Conservation (phyloP, 2,329 filamentous ascomycete species). For the Macroventuria anomochaeta region DNA sequence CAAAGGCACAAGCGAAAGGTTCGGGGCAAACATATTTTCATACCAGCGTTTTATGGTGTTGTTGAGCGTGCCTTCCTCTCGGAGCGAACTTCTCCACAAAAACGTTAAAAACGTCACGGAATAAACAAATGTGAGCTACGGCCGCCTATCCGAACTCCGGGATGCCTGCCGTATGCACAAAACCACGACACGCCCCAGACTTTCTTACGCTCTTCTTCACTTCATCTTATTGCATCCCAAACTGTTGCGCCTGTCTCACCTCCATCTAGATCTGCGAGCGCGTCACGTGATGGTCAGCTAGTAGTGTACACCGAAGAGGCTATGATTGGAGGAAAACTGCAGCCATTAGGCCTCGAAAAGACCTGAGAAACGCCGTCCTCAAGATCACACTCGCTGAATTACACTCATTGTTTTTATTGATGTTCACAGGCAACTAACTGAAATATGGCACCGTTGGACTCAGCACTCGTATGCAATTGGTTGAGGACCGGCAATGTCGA, state of each 20-base stretch:
- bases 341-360: neutral
- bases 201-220: neutral
- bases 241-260: neutral
- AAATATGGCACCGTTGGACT: neutral
- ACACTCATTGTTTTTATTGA: neutral
- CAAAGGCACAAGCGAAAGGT: too few species aligned
- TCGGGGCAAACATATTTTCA: too few species aligned
- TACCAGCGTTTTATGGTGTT: neutral
- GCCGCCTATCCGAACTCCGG: constrained; percentile 8
- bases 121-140: constrained; percentile 1
- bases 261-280: neutral
- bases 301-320: neutral
- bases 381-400: neutral
- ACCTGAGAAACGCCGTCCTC: neutral
- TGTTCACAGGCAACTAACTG: neutral
- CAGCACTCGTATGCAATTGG: neutral
- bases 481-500: neutral
- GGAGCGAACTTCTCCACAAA: neutral
- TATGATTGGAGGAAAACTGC: neutral
- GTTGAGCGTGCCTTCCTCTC: neutral
- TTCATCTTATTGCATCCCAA: neutral
- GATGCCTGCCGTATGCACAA: constrained; percentile 1
- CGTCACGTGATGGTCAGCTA: neutral
- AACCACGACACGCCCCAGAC: constrained; percentile 1
- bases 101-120: neutral